A percentile compares a stretch with the other conserved stretches of the same genome.
Evolutionary conservation across 2,329 filamentous ascomycete genomes (phyloP).

Genomic region (Colletotrichum eremochloae): DNA sequence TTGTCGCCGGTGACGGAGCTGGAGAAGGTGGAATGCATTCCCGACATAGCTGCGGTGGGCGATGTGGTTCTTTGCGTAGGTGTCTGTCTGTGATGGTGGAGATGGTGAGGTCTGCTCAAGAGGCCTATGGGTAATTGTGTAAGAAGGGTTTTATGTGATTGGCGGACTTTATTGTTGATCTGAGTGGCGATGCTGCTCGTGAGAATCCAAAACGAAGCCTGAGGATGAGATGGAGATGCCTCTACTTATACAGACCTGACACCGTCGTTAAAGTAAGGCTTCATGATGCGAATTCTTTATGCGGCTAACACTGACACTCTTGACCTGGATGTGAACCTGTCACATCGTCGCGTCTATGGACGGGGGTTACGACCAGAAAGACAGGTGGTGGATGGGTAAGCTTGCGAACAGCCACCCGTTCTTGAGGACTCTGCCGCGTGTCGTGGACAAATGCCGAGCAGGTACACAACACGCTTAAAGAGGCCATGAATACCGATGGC

Average conservation of each 20-base stretch:
- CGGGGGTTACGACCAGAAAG: not conserved
- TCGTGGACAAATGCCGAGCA: not conserved
- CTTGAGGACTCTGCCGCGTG: not conserved
- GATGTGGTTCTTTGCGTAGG: not conserved
- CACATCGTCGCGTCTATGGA: not conserved
- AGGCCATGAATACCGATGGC: not conserved
- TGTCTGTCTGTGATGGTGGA: not conserved
- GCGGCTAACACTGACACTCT: not conserved
- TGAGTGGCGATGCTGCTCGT: conserved; percentile 7
- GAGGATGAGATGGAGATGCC: not conserved
- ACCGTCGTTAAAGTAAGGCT: not conserved
- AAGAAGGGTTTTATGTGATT: not conserved
- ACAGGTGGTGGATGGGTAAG: conserved; percentile 20
- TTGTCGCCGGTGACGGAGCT: conserved; percentile 38
- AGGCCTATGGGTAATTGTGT: not conserved
- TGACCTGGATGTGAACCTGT: not conserved
- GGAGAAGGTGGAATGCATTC: conserved; percentile 37
- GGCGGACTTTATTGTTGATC: not conserved
- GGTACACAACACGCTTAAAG: not conserved
- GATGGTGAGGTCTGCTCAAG: not conserved
- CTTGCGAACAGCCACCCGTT: not conserved
- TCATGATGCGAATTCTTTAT: not conserved
- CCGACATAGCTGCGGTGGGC: conserved; percentile 29
- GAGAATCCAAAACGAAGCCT: conserved; percentile 2
- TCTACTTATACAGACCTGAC: conserved; percentile 31